Evolutionary conservation across 2,329 filamentous ascomycete species (phyloP), one percentile per base, ranked within the genome.

Genomic region (Cadophora sp.): DNA sequence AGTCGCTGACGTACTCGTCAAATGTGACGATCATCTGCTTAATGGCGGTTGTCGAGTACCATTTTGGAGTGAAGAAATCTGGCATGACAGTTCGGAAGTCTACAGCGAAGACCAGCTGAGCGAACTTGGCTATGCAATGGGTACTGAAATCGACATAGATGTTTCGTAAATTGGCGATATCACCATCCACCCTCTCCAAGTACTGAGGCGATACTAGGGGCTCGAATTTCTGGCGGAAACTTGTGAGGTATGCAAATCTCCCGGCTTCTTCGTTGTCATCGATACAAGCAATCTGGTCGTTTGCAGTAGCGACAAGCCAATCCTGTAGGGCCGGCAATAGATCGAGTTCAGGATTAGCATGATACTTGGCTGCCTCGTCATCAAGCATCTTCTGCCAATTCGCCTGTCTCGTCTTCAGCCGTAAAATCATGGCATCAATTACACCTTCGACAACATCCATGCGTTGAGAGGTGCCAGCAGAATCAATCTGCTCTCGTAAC

Each of bases 281-380:
- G 76, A 99, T 97, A 80, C 94, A 97, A 66, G 94, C 94, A 78
- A 99, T 98, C 80, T 99, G 96, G 81, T 99, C 96, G 81, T 99
- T 99, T 74, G 97, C 96, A 67, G 97, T 93, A 56, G 96, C 94
- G 64, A 99, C 90, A 66, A 99, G 90, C 94, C 95, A 99, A 81
- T 99, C 96, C 78, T 97, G 92, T 31, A 97, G 83, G 3, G 91
- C 88, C 78, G 97, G 93, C 76, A 92, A 90, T 19, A 89, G 86
- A 64, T 91, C 88, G 9, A 89, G 79, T 60, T 89, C 88, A n/a
- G 74, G 71, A 70, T 80, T 83, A 2, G 80, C 77, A 79, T 91
- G 91, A 79, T 93, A 97, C 75, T 89, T 91, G 61, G 84, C 82
- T 24, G 90, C 90, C 81, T 99, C 96, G 22, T 94, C 91, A 71